Base-by-base conservation (phyloP, 371 early-diverging fungal genomes). In the Parasitella parasitica region DNA sequence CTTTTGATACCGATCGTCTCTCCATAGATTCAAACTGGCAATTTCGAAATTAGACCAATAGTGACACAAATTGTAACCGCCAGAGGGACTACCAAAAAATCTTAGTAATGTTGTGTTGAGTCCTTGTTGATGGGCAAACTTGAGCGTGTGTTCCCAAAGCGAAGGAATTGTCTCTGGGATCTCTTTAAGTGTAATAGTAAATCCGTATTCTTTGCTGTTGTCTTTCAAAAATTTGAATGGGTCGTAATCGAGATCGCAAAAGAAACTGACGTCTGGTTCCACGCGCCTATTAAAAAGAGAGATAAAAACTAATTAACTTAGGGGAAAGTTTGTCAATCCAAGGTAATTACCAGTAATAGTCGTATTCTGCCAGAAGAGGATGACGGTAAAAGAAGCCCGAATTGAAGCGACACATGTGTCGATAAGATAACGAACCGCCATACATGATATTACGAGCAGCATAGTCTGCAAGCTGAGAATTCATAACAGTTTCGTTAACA, bases 361-460 rank as follows among this genome's bases (percentile, higher is more conserved):
- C 91, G 58, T 91, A 92, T 61, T 88, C 70, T n/a, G 71, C 67
- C 26, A 97, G 70, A 5, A 94, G 70, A 35, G 91, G 90, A 69
- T 97, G 96, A n/a, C 81, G 78, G 71, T 87, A 97, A 70, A 98
- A 96, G 70, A 90, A 94, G 7, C 97, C 96, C 12, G 97, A 95
- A 51, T 85, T 79, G 49, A 80, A 88, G n/a, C 87, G 77, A 66
- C 67, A 78, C 79, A 79, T 81, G 50, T 81, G 75, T 6, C 73
- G 66, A 28, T 75, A 75, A 32, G 73, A 72, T 5, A 76, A 56
- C 1, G 68, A 70, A 12, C 71, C 75, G 26, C 79, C 79, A 59
- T 97, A 97, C 39, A 92, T 82, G 26, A 95, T 85, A 37, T 74
- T 66, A 15, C 80, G 77, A 8, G 75, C 72, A 67, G 87, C 75